phyloP scores from a whole-genome alignment of 2,329 filamentous ascomycete species.

The Tolypocladium amazonense region DNA sequence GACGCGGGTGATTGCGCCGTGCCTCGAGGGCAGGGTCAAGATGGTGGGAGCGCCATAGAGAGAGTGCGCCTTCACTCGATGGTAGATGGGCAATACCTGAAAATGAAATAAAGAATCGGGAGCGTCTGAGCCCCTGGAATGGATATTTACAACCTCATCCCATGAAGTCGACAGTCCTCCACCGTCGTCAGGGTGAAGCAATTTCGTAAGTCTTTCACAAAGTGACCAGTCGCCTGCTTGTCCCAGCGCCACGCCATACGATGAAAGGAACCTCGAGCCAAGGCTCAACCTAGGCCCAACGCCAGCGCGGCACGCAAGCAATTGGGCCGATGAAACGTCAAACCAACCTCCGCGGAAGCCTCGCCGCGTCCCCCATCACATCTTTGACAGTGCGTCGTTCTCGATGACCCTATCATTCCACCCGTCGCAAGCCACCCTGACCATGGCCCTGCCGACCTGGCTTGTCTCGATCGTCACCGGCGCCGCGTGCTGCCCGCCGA shows the following conservation, averaged over 20 bases:
- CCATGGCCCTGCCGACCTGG: slow-evolving; percentile 24
- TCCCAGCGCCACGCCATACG: not conserved
- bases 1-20: slow-evolving; percentile 71
- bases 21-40: slow-evolving; percentile 64
- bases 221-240: not conserved
- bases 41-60: slow-evolving; percentile 22
- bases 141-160: not conserved
- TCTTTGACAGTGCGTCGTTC: slow-evolving; percentile 19
- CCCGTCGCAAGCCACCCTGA: slow-evolving; percentile 24
- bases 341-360: not conserved
- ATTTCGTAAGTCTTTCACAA: not conserved
- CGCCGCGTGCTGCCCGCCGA: slow-evolving; percentile 16
- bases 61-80: not conserved
- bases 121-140: not conserved
- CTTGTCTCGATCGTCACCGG: slow-evolving; percentile 20
- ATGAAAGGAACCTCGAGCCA: not conserved
- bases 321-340: not conserved
- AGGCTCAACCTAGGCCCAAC: not conserved
- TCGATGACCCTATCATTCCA: slow-evolving; percentile 23
- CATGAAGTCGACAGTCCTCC: not conserved
- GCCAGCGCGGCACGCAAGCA: not conserved
- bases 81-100: too few relatives aligned
- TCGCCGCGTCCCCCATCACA: slow-evolving; percentile 6
- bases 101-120: not conserved
- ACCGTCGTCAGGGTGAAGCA: not conserved